phyloP scores from a whole-genome alignment of 768 basidiomycete species.

The Daedalea quercina region DNA sequence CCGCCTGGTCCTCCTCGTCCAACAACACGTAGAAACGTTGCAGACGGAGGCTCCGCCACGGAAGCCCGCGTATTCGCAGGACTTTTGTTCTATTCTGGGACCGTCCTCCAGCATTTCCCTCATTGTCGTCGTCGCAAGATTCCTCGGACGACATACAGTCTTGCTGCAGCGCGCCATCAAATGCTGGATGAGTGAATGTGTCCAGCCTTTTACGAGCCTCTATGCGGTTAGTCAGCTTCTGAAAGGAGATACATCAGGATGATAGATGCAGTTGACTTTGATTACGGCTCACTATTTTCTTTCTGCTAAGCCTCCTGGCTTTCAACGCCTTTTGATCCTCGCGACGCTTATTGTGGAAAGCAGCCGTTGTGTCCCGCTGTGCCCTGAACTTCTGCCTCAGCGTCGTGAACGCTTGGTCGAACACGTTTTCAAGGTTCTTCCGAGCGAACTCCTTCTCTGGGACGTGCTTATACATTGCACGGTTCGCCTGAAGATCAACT shows the following conservation, averaged over 20 bases:
- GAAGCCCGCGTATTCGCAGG: conserved; percentile 49
- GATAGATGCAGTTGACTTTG: background rate
- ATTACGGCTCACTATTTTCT: conserved; percentile 47
- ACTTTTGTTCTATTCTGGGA: conserved; percentile 21
- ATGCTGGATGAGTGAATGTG: conserved; percentile 52
- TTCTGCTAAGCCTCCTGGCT: conserved; percentile 51
- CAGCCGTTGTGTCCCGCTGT: conserved; percentile 45
- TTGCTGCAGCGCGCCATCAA: conserved; percentile 63
- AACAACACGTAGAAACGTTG: conserved; percentile 52
- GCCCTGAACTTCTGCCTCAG: conserved; percentile 60
- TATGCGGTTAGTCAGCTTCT: conserved; percentile 68
- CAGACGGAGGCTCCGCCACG: conserved; percentile 66
- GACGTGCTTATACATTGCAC: conserved; percentile 54
- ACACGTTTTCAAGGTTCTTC: conserved; percentile 52
- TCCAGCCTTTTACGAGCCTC: conserved; percentile 48
- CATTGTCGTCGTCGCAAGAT: conserved; percentile 45
- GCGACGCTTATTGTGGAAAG: conserved; percentile 37
- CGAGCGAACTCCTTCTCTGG: conserved; percentile 59
- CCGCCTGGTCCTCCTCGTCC: conserved; percentile 48
- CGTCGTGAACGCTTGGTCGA: conserved; percentile 68
- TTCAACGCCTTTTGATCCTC: conserved; percentile 60
- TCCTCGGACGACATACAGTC: conserved; percentile 84
- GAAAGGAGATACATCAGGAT: conserved; percentile 1
- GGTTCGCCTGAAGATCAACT: conserved; percentile 50
- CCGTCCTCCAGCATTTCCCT: conserved; percentile 16